Percentiles rank a stretch among this genome's conserved stretches.
Conservation (phyloP, 768 basidiomycete genomes). For the Macrolepiota dolichaula region DNA sequence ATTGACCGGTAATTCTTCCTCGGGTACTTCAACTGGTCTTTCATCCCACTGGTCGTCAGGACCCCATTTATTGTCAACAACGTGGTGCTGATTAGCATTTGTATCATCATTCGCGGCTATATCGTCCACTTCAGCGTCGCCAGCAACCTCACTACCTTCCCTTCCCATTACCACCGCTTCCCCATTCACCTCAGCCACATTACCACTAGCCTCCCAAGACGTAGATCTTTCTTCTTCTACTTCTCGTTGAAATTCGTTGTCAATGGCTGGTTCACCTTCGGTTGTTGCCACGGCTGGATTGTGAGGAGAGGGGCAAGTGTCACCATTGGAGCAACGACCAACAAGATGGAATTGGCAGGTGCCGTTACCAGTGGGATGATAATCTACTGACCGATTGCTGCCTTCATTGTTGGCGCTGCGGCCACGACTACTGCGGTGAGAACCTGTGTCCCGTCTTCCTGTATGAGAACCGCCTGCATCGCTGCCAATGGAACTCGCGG, state of each 20-base stretch:
- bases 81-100: not conserved
- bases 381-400: slow-evolving; percentile 12
- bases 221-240: not conserved
- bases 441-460: not conserved
- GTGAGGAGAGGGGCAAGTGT: slow-evolving; percentile 21
- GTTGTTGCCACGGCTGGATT: slow-evolving; percentile 12
- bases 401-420: not conserved
- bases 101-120: slow-evolving; percentile 3
- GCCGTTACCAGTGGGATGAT: slow-evolving; percentile 6
- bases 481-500: not conserved
- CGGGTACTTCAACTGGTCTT: slow-evolving; percentile 15
- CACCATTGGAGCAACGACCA: slow-evolving; percentile 18
- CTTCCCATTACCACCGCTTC: not conserved
- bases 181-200: not conserved
- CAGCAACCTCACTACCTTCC: not conserved
- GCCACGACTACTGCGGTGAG: not conserved
- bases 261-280: not conserved
- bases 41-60: slow-evolving; percentile 8
- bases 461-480: not conserved
- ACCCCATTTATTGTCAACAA: slow-evolving; percentile 6
- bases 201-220: not conserved
- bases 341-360: slow-evolving; percentile 10
- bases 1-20: slow-evolving; percentile 17
- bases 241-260: slow-evolving; percentile 1
- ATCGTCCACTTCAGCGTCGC: not conserved